Base-by-base conservation (phyloP, 2,329 filamentous ascomycete genomes). In the Diplodia seriata region DNA sequence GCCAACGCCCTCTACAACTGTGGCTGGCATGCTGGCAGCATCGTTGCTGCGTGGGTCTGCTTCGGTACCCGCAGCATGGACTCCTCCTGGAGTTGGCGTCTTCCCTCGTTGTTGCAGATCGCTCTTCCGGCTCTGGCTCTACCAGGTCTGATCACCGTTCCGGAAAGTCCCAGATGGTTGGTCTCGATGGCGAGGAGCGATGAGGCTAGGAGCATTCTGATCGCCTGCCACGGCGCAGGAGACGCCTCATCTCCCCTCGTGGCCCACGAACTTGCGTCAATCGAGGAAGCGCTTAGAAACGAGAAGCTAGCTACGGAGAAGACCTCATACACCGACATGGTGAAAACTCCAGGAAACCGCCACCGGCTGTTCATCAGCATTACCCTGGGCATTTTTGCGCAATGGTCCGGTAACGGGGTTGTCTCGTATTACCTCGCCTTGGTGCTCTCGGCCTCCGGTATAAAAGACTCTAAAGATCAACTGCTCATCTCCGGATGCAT, bases 101-200 rank as follows among this genome's bases (percentile, higher is more conserved):
- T 65, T n/a, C 62, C 62, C 18, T 65, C 80, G 83, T 75, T 81
- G 51, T 76, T 84, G 12, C 85, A 84, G 0, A 83, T 81, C 1
- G 74, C 85, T 2, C 71, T 86, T 0, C 85, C 86, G 69, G 77
- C 80, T 33, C 63, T 81, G 7, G 83, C 81, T 2, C 78, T 79
- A 12, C 70, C 78, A 15, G 72, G 74, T 74, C 78, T 83, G 68
- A 75, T 85, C 7, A 57, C 74, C 9, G 80, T 86, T 7, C 86
- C 86, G 0, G 87, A 89, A 70, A 85, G 82, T 1, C 87, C 87
- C 3, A 81, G 87, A 31, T 89, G 84, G 82, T 75, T 88, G 33
- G 80, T 88, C 53, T 82, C 83, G 40, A 43, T 31, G 38, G 62
- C 20, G 4, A 33, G 62, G 23, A 55, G 81, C 85, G 69, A 86